Evolutionary conservation across 192 early-diverging fungal genomes (phyloP).

Genomic region (Coemansia sp.): DNA sequence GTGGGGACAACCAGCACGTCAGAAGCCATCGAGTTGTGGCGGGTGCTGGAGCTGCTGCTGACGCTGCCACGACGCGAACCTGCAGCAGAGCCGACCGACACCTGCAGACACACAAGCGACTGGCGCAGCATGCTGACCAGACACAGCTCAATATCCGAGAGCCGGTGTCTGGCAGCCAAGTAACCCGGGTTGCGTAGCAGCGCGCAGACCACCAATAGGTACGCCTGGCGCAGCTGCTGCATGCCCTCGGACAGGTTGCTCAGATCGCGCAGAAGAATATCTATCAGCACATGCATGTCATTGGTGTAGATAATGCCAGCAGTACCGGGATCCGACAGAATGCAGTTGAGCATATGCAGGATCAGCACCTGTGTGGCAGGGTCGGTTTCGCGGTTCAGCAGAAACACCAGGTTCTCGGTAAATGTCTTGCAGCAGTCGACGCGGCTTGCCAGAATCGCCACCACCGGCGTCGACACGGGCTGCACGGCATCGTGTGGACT

Average conservation of each 20-base stretch:
- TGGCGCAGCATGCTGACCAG: slow-evolving; percentile 47
- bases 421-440: slow-evolving; percentile 70
- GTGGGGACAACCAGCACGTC: slow-evolving; percentile 7
- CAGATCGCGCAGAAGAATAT: slow-evolving; percentile 83
- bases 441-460: slow-evolving; percentile 38
- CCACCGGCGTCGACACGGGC: slow-evolving; percentile 20
- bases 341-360: slow-evolving; percentile 67
- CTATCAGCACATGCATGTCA: slow-evolving; percentile 83
- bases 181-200: slow-evolving; percentile 66
- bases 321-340: slow-evolving; percentile 66
- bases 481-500: neutral
- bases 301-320: slow-evolving; percentile 88
- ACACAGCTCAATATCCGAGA: slow-evolving; percentile 53
- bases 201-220: slow-evolving; percentile 65
- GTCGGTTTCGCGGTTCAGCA: slow-evolving; percentile 85
- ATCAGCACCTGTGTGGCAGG: slow-evolving; percentile 51
- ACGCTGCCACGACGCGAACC: slow-evolving; percentile 32
- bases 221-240: slow-evolving; percentile 67
- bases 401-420: slow-evolving; percentile 85
- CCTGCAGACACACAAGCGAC: slow-evolving; percentile 42
- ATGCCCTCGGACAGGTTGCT: slow-evolving; percentile 69
- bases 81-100: neutral
- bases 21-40: slow-evolving; percentile 36
- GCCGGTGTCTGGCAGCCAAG: slow-evolving; percentile 32
- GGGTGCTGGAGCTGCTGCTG: slow-evolving; percentile 31